Percentiles rank a stretch among this genome's conserved stretches.
Conservation (phyloP, 495 filamentous ascomycete genomes). For the Cenococcum geophilum region DNA sequence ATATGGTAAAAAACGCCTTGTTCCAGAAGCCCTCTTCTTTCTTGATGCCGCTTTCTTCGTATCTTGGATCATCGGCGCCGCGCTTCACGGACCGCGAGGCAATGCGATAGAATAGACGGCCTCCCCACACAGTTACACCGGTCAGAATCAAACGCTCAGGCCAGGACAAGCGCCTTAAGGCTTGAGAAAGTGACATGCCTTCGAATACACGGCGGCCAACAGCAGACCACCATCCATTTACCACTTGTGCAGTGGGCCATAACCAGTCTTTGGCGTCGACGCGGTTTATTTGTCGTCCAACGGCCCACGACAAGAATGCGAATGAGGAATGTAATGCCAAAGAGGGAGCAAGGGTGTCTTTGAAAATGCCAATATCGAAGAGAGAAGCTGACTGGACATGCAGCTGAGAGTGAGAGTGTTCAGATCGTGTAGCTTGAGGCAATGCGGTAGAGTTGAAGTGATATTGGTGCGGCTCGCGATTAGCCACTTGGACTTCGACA, state of each 20-base stretch:
- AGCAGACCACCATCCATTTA: slow-evolving; percentile 55
- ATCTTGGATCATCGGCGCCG: slow-evolving; percentile 51
- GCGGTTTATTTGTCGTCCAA: slow-evolving; percentile 44
- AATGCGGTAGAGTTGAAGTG: slow-evolving; percentile 1
- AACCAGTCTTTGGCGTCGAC: slow-evolving; percentile 54
- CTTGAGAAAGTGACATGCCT: slow-evolving; percentile 39
- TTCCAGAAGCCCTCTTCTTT: slow-evolving; percentile 51
- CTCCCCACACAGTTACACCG: slow-evolving; percentile 51
- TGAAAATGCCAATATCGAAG: slow-evolving; percentile 44
- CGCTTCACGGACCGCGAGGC: slow-evolving; percentile 41
- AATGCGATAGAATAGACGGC: slow-evolving; percentile 49
- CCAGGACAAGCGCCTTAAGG: slow-evolving; percentile 44
- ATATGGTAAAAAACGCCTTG: slow-evolving; percentile 44
- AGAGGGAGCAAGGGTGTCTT: slow-evolving; percentile 48
- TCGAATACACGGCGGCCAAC: slow-evolving; percentile 43
- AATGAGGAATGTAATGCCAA: slow-evolving; percentile 44
- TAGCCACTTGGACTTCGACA: slow-evolving; percentile 1
- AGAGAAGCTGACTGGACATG: slow-evolving; percentile 23
- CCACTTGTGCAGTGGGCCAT: slow-evolving; percentile 50
- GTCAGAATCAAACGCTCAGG: slow-evolving; percentile 48
- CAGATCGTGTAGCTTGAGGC: neutral
- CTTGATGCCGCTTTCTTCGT: slow-evolving; percentile 42
- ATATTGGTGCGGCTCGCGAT: neutral
- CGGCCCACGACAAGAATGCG: slow-evolving; percentile 44
- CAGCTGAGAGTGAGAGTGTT: slow-evolving; percentile 13